These are phyloP conservation scores for Carallia brachiata DNA, from an alignment of 345 rosid genomes.

Conservation along the genomic window DNA sequence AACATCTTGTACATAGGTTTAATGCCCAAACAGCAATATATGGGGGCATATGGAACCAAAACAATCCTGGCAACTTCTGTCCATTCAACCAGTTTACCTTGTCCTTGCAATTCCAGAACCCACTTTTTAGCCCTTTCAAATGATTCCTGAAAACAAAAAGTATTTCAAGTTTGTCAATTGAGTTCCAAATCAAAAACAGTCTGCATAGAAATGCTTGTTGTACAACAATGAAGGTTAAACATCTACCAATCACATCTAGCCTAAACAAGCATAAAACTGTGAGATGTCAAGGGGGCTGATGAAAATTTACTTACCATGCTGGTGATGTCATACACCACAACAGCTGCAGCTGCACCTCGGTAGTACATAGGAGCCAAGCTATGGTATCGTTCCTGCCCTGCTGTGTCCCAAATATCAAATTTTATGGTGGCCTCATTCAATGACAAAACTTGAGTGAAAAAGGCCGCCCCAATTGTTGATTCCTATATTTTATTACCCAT, in stretches of 20 bases:
- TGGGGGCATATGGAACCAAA: too few relatives aligned
- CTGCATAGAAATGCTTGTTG: not conserved
- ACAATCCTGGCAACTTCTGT: too few relatives aligned
- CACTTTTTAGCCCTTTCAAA: conserved; percentile 62
- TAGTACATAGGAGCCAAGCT: conserved; percentile 90
- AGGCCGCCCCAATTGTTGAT: conserved; percentile 82
- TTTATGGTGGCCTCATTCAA: conserved; percentile 61
- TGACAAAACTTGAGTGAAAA: conserved; percentile 74
- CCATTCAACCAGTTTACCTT: conserved; percentile 36
- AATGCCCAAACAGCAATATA: too few relatives aligned
- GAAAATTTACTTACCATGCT: conserved; percentile 54
- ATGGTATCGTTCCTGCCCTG: conserved; percentile 82
- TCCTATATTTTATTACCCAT: conserved; percentile 36
- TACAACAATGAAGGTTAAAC: not conserved
- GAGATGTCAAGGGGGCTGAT: not conserved
- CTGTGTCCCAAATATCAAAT: conserved; percentile 85
- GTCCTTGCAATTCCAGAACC: conserved; percentile 69
- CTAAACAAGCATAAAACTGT: not conserved
- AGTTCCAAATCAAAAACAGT: not conserved
- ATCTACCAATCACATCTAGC: not conserved
- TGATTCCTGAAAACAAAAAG: conserved; percentile 43
- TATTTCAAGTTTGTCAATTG: not conserved
- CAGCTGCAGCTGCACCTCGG: conserved; percentile 83
- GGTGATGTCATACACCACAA: conserved; percentile 71
- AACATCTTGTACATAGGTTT: not conserved